A percentile compares a stretch with the other conserved stretches of the same genome.
Evolutionary conservation across 306 rosid species (phyloP).

Genomic region (Quercus mongolica): DNA sequence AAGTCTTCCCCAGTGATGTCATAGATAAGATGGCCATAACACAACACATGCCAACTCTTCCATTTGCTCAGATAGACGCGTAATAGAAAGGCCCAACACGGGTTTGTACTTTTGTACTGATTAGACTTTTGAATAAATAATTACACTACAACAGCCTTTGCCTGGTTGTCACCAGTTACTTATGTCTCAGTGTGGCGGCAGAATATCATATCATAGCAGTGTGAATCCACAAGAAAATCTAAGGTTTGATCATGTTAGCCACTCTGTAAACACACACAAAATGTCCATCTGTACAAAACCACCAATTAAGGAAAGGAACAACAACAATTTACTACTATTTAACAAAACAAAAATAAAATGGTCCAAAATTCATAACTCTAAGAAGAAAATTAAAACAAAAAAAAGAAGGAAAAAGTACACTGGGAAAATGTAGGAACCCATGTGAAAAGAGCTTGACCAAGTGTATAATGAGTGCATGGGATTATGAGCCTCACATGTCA

Average conservation of each 20-base stretch:
- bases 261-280: slow-evolving; percentile 38
- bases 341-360: neutral
- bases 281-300: slow-evolving; percentile 31
- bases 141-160: neutral
- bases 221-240: neutral
- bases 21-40: too few species aligned
- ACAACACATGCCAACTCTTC: too few species aligned
- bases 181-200: neutral
- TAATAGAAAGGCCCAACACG: too few species aligned
- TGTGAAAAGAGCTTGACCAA: neutral
- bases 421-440: neutral
- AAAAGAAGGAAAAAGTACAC: too few species aligned
- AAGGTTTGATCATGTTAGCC: slow-evolving; percentile 14
- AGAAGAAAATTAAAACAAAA: neutral
- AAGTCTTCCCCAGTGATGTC: too few species aligned
- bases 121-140: too few species aligned
- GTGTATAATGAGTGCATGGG: neutral
- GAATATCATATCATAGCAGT: neutral
- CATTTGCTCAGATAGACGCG: too few species aligned
- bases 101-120: too few species aligned
- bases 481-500: neutral
- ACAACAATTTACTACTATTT: neutral
- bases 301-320: slow-evolving; percentile 3
- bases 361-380: neutral
- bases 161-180: neutral